Base-by-base conservation (phyloP, 192 early-diverging fungal genomes). In the Coemansia sp. region DNA sequence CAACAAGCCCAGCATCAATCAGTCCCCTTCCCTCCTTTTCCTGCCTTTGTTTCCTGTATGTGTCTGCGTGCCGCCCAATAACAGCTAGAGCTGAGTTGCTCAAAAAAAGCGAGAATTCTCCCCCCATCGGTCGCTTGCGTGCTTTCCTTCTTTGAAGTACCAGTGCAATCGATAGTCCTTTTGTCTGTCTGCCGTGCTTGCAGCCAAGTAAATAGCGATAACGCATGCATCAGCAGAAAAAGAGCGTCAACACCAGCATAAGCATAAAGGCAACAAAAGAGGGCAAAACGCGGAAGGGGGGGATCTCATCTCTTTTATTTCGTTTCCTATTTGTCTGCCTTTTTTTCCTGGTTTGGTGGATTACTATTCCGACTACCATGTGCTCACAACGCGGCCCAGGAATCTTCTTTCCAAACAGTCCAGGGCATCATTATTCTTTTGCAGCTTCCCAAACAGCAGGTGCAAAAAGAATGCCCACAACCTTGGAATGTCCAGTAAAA, bases 161-260 rank as follows among this genome's bases (percentile, higher is more conserved):
- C 37, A 39, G 37, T 25, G 14, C 12, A 13, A n/a, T 25, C 25
- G 25, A 25, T 2, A 25, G 1, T 2, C 25, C 25, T 53, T 54
- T 19, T 54, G 12, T 20, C 17, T 65, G 16, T 7, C 50, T 37
- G 63, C 63, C 44, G 44, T 25, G 12, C 51, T 54, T 54, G 51
- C 51, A 54, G 51, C 51, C 25, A 25, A 25, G 25, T 54, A 25
- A 54, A 20, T 72, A 41, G 48, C 50, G 46, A 44, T 14, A 39
- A 68, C n/a, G 22, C 45, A 38, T 54, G 41, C 50, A 49, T 44
- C 45, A 51, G 17, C n/a, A 45, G 42, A n/a, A 59, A 59, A n/a
- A 54, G 51, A 54, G 25, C 25, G 2, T 25, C 25, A 25, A 25
- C 25, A 25, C 25, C 25, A 25, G 25, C 25, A 25, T 25, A 2